Base-by-base conservation (phyloP, 495 filamentous ascomycete species). In the Cercophora sp. region DNA sequence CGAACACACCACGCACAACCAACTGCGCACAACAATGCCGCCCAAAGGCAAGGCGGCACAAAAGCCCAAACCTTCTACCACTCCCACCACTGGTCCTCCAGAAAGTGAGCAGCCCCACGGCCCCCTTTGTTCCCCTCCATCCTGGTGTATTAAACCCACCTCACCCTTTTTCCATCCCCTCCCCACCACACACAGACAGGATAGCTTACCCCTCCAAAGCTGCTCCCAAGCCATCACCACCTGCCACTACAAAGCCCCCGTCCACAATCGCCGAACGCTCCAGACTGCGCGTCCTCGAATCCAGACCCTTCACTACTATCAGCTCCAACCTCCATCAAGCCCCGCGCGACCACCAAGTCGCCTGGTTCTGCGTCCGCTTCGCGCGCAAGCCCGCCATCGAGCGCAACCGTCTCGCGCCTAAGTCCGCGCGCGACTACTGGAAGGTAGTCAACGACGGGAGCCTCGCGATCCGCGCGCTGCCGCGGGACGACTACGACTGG, bases 371-470 rank as follows among this genome's bases (percentile, higher is more conserved):
- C 47, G 47, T 65, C 48, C 61, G 62, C 39, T 59, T 70, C 46
- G 54, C 69, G 8, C 64, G 60, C 46, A 57, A 65, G 1, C 58
- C 52, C 32, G 54, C 57, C 8, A 48, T 60, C 41, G 56, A 63
- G 19, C 39, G 43, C 24, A 15, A 44, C 15, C 54, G 55, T 5
- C 61, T 76, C 32, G 70, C 60, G 1, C 62, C 63, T 51, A 76
- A 73, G 59, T 58, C 67, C 35, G 67, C 75, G 50, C 72, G 68
- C 50, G 78, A 81, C 47, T 67, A 76, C 42, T 79, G 75, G 76
- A 70, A 70, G 48, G 51, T 58, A 5, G 57, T 78, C 2, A 72
- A 72, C 64, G 70, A 78, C 42, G 59, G 67, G 11, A 72, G 63
- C 53, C 57, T 80, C 20, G 73, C 75, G 3, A 50, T 67, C 40